Conservation (phyloP, 1,284 basidiomycete species). For the Cystobasidium sp. region DNA sequence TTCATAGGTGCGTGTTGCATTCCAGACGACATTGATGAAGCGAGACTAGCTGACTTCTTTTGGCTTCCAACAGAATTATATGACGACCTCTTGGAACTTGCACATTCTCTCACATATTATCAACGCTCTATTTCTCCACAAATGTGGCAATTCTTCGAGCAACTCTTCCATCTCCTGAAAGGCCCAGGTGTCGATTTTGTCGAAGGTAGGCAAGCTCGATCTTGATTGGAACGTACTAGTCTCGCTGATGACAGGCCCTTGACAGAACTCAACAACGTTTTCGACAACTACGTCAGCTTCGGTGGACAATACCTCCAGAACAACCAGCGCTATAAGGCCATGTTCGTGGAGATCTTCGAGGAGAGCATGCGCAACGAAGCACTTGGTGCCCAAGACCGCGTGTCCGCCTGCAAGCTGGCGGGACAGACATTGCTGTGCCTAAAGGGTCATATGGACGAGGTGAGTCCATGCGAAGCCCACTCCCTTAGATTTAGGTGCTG, state of each 20-base stretch:
- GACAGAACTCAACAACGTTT: slow-evolving; percentile 83
- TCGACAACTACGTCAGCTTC: slow-evolving; percentile 89
- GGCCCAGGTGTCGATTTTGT: slow-evolving; percentile 81
- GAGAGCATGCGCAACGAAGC: slow-evolving; percentile 72
- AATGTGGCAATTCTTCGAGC: slow-evolving; percentile 86
- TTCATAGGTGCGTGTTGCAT: slow-evolving; percentile 58
- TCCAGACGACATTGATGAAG: not conserved
- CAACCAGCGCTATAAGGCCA: slow-evolving; percentile 75
- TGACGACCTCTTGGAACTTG: slow-evolving; percentile 84
- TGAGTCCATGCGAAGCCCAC: no score
- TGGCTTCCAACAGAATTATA: slow-evolving; percentile 68
- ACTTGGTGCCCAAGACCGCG: slow-evolving; percentile 79
- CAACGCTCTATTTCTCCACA: slow-evolving; percentile 73
- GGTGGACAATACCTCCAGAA: slow-evolving; percentile 75
- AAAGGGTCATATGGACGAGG: slow-evolving; percentile 75
- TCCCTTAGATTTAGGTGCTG: no score
- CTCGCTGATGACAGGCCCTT: not conserved
- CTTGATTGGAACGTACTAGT: not conserved
- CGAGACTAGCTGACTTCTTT: slow-evolving; percentile 36
- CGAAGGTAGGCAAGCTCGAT: slow-evolving; percentile 63
- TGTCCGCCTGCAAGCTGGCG: slow-evolving; percentile 82
- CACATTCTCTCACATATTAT: slow-evolving; percentile 84
- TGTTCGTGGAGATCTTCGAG: slow-evolving; percentile 82
- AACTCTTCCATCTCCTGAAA: slow-evolving; percentile 84
- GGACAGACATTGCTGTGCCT: slow-evolving; percentile 81